Conservation (phyloP, 2,329 filamentous ascomycete species). For the Sporothrix euskadiensis region DNA sequence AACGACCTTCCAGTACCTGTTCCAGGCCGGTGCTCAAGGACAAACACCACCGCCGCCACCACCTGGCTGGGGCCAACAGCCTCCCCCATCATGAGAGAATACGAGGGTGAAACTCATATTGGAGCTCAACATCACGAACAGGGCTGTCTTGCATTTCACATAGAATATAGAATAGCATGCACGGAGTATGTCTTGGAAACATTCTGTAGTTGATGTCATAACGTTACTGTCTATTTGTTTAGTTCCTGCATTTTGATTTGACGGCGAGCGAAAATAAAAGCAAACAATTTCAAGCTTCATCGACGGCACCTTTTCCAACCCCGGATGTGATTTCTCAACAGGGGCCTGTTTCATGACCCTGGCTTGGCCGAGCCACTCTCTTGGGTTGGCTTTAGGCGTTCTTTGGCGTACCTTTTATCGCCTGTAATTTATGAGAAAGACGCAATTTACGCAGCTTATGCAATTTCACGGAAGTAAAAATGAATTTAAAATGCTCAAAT, state of each 20-base stretch:
- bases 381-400: neutral
- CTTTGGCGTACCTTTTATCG: neutral
- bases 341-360: constrained; percentile 12
- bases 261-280: constrained; percentile 3
- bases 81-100: constrained; percentile 19
- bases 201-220: neutral
- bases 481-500: neutral
- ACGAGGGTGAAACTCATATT: too few species aligned
- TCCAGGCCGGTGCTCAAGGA: constrained; percentile 23
- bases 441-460: neutral
- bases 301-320: neutral
- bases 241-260: neutral
- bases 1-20: constrained; percentile 26
- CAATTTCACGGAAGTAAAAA: constrained; percentile 1
- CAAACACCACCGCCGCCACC: constrained; percentile 18
- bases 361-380: neutral
- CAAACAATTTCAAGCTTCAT: neutral
- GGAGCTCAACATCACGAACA: neutral
- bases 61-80: constrained; percentile 27
- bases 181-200: neutral
- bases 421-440: neutral
- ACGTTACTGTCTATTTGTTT: neutral
- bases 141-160: neutral
- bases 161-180: neutral
- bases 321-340: neutral